Base-by-base conservation (phyloP, 2,329 filamentous ascomycete genomes). In the Metarhizium sp. region DNA sequence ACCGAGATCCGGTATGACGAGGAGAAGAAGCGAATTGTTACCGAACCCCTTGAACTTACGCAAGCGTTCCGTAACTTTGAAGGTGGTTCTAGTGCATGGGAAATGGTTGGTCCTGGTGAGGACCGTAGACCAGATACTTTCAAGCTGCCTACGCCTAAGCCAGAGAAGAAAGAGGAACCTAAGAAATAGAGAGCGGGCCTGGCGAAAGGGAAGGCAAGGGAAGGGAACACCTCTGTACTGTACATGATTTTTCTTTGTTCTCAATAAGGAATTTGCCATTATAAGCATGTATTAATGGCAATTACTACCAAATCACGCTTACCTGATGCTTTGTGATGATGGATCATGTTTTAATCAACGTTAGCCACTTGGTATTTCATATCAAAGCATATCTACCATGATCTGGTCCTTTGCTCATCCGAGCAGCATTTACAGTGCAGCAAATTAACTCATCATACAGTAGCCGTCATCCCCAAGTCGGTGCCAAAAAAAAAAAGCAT, bases 21-120 rank as follows among this genome's bases (percentile, higher is more conserved):
- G 76, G 95, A 99, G 81, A 99, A 96, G 88, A 99, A 99, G 85
- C 85, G 94, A 59, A 96, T 99, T 69, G 92, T 99, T 58, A 92
- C 95, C 36, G 95, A 99, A 79, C 94, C 95, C 45, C 79, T 99
- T 51, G 94, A 99, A 78, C 82, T 99, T 73, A 97, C 94, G 14
- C 94, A 99, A 75, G 94, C 95, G 7, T 99, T 95, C 85, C 86
- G 94, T 65, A 97, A 99, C 78, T 99, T 99, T 68, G 92, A 96
- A 75, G 91, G 92, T 59, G 90, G 91, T 55, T 85, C 84, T 50
- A 84, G 85, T 61, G 81, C 81, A 14, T 86, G 82, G 83, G 83
- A 85, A 76, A 83, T 80, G 61, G 73, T 86, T 59, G 82, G 80
- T 57, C 61, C 81, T 59, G 92, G 92, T 64, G 73, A 84, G 55